Evolutionary conservation across 2,329 filamentous ascomycete genomes (phyloP), one percentile per base, ranked within the genome.

Genomic region (Fusarium chuoi): DNA sequence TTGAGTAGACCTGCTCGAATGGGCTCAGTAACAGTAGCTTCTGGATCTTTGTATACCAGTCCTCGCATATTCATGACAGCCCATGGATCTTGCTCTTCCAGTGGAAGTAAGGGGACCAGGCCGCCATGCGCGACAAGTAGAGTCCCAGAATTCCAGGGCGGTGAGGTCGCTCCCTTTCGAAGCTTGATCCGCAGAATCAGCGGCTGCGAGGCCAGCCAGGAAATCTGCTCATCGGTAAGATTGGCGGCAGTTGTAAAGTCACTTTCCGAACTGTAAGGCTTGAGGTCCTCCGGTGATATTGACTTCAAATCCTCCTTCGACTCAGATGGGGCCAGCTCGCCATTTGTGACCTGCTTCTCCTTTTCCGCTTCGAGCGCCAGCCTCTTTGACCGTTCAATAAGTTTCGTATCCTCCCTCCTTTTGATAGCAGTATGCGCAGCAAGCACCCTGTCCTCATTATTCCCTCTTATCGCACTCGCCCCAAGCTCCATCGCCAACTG

Each of bases 51-150:
- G 62, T 83, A 85, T 73, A 93, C 87, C 60, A 97, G 88, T 6
- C 90, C 93, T 49, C 94, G 90, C 93, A 98, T 96, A 78, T 93
- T 95, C 94, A 97, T 97, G 22, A 93, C 92, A 45, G 91, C 90
- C 78, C 89, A 90, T 0, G 94, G 91, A 79, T 97, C 86, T 73
- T 91, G 95, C 42, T 88, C 84, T 55, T 91, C 86, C 6, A 97
- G 85, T 0, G 89, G 82, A 1, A 96, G 82, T 2, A 89, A 91
- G 0, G 95, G 93, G 0, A 95, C 90, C 3, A 98, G 85, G 2
- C 95, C 95, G 1, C 89, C 95, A 82, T 98, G 95, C 5, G 94
- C 94, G 6, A 96, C 86, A 48, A 92, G 85, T 0, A 79, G 26
- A 3, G 58, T 64, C 1, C 74, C 75, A 3, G 71, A 57, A 20